phyloP scores from a whole-genome alignment of 2,329 filamentous ascomycete genomes.

The Phaeosphaeria sp. region DNA sequence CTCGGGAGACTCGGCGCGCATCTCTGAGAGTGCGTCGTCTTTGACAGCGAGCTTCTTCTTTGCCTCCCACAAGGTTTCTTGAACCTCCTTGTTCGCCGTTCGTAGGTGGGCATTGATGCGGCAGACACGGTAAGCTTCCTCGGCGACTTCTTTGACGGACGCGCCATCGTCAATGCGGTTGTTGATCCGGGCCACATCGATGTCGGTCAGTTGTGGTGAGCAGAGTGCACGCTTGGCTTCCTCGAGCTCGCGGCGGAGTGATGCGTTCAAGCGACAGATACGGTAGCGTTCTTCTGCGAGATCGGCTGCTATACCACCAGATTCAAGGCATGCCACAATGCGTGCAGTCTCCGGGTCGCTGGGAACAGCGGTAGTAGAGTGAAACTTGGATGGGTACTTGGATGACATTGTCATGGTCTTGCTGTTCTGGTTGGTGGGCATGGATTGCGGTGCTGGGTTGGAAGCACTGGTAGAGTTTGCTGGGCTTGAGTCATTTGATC shows the following conservation, averaged over 20 bases:
- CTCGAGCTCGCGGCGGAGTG: background rate
- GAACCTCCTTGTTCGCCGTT: background rate
- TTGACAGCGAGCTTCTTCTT: slow-evolving; percentile 2
- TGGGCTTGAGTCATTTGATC: background rate
- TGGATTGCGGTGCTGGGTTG: background rate
- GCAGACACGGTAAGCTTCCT: slow-evolving; percentile 9
- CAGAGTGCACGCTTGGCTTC: background rate
- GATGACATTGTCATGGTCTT: background rate
- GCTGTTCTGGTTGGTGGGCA: background rate
- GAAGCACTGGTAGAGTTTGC: background rate
- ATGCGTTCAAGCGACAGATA: background rate
- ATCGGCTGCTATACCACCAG: background rate
- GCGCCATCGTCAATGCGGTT: slow-evolving; percentile 2
- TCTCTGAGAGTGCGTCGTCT: slow-evolving; percentile 7
- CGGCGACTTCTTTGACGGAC: background rate
- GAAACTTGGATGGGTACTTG: background rate
- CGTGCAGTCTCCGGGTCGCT: background rate
- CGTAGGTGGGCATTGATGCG: slow-evolving; percentile 7
- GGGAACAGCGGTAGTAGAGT: background rate
- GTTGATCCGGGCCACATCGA: slow-evolving; percentile 4
- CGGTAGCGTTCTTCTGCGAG: slow-evolving; percentile 1
- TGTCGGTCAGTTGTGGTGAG: background rate
- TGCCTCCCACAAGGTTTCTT: background rate
- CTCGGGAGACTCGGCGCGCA: slow-evolving; percentile 2
- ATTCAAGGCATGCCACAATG: background rate